Evolutionary conservation across 2,329 filamentous ascomycete genomes (phyloP).

Genomic region (Piedraia hortae): DNA sequence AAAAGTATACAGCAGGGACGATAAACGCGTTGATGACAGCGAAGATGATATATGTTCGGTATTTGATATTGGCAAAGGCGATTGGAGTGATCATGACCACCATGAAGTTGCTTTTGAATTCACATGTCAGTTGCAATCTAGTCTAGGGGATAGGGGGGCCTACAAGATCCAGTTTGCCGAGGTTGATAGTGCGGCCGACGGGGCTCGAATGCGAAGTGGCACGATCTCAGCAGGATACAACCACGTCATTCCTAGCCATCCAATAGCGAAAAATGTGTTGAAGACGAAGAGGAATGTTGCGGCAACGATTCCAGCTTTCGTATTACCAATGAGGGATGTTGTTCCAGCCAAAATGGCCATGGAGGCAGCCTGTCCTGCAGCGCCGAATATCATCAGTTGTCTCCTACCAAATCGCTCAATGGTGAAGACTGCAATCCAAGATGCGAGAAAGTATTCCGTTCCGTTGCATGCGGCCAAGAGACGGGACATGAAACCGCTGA

Average conservation of each 20-base stretch:
- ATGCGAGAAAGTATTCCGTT: slow-evolving; percentile 25
- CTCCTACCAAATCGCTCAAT: slow-evolving; percentile 27
- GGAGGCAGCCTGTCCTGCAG: slow-evolving; percentile 18
- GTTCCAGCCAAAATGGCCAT: slow-evolving; percentile 11
- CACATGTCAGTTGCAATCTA: slow-evolving; percentile 25
- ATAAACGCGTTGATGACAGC: slow-evolving; percentile 34
- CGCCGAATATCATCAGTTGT: slow-evolving; percentile 44
- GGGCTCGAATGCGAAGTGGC: slow-evolving; percentile 12
- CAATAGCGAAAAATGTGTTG: slow-evolving; percentile 14
- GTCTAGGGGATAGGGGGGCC: slow-evolving; percentile 7
- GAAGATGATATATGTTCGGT: slow-evolving; percentile 35
- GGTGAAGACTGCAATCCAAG: slow-evolving; percentile 22
- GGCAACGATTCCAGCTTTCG: slow-evolving; percentile 10
- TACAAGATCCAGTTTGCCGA: slow-evolving; percentile 26
- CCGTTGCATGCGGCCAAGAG: slow-evolving; percentile 27
- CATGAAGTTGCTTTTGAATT: slow-evolving; percentile 3
- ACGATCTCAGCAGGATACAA: slow-evolving; percentile 6
- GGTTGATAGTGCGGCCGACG: slow-evolving; percentile 15
- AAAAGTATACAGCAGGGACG: slow-evolving; percentile 20
- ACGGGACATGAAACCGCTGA: slow-evolving; percentile 20
- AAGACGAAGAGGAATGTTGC: slow-evolving; percentile 14
- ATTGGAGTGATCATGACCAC: slow-evolving; percentile 19
- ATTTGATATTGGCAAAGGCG: slow-evolving; percentile 26
- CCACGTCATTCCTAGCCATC: slow-evolving; percentile 13
- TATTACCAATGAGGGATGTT: slow-evolving; percentile 4